A percentile compares a stretch with the other conserved stretches of the same genome.
These are phyloP conservation scores for Arxiozyma heterogenica DNA, from an alignment of 1,139 yeast species.

Conservation along the genomic window DNA sequence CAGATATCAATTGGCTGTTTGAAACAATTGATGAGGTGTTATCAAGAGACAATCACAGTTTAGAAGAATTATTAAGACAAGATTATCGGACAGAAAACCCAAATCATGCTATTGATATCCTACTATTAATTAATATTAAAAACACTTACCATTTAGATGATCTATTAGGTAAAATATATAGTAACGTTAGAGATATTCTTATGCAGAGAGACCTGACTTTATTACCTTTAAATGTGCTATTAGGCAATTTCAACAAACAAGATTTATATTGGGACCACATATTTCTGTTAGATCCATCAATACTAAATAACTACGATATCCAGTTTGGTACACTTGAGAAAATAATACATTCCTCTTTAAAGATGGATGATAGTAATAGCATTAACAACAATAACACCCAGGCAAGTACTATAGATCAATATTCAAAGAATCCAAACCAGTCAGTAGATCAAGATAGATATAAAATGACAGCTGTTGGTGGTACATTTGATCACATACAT, in stretches of 20 bases:
- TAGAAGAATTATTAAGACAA: neutral
- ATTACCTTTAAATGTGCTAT: conserved; percentile 22
- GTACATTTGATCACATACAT: conserved; percentile 94
- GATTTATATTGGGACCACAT: conserved; percentile 15
- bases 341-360: neutral
- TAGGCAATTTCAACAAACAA: conserved; percentile 12
- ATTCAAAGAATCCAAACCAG: neutral
- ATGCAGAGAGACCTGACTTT: conserved; percentile 11
- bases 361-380: neutral
- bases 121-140: conserved; percentile 16
- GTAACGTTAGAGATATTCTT: conserved; percentile 20
- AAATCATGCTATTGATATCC: conserved; percentile 14
- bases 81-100: neutral
- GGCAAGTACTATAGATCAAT: neutral
- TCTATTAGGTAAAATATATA: conserved; percentile 24
- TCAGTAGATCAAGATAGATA: conserved; percentile 24
- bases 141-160: conserved; percentile 21
- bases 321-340: neutral
- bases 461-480: conserved; percentile 64
- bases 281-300: conserved; percentile 9
- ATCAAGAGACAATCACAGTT: conserved; percentile 1
- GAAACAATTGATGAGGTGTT: neutral
- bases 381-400: no score
- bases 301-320: conserved; percentile 1
- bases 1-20: conserved; percentile 11